Conservation (phyloP, 257 asterid genomes). For the Solanum ahanhuiri region DNA sequence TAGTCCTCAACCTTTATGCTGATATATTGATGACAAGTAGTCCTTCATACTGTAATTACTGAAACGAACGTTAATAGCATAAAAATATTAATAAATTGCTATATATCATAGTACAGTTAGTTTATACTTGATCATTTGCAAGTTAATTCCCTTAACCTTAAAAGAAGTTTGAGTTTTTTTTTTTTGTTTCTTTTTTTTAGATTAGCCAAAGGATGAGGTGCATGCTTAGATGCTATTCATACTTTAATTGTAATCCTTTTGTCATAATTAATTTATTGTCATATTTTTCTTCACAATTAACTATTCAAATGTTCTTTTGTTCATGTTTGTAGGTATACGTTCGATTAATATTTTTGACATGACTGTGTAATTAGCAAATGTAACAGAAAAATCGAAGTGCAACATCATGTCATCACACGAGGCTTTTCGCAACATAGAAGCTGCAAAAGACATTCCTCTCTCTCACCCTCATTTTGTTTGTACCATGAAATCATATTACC, state of each 20-base stretch:
- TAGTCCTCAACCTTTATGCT: background rate
- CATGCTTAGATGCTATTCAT: background rate
- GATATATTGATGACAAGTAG: background rate
- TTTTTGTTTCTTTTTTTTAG: background rate
- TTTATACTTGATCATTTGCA: background rate
- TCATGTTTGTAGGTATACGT: background rate
- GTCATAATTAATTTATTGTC: background rate
- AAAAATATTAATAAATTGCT: background rate
- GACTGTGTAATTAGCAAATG: background rate
- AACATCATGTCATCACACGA: background rate
- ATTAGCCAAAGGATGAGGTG: background rate
- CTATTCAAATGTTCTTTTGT: background rate
- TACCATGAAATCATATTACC: background rate
- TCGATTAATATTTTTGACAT: background rate
- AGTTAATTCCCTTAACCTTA: background rate
- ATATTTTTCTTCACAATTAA: background rate
- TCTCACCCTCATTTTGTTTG: background rate
- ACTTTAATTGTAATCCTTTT: background rate
- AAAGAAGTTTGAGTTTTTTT: background rate
- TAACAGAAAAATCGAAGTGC: background rate
- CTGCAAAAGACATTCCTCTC: background rate
- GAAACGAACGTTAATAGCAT: background rate
- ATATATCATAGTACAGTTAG: background rate
- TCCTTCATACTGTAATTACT: background rate
- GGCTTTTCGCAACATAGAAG: background rate